A percentile compares a stretch with the other conserved stretches of the same genome.
Conservation (phyloP, 257 asterid genomes). For the Scutellaria barbata region DNA sequence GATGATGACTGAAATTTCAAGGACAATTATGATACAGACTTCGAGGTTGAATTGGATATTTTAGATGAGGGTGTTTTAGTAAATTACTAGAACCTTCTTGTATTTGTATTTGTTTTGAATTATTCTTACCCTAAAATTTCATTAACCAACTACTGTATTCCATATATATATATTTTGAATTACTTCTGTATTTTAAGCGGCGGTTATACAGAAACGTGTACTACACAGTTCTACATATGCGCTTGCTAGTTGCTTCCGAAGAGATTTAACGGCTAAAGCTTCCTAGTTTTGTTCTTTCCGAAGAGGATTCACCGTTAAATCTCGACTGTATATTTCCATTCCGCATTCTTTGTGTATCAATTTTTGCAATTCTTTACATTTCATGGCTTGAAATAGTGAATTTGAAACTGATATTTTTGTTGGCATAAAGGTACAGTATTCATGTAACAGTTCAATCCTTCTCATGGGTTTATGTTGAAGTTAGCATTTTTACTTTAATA, state of each 20-base stretch:
- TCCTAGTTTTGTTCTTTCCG: constrained; percentile 22
- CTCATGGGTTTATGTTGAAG: constrained; percentile 17
- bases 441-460: not conserved
- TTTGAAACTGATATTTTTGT: constrained; percentile 32
- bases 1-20: too few species aligned
- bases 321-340: constrained; percentile 29
- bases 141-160: constrained; percentile 26
- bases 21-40: too few species aligned
- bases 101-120: not conserved
- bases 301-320: constrained; percentile 26
- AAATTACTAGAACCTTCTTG: not conserved
- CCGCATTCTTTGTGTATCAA: not conserved
- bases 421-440: constrained; percentile 23
- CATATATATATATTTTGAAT: constrained; percentile 26
- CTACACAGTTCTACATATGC: constrained; percentile 35
- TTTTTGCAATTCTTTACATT: constrained; percentile 22
- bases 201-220: constrained; percentile 39
- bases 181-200: constrained; percentile 34
- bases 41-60: not conserved
- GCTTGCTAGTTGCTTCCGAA: too few species aligned
- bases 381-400: constrained; percentile 21
- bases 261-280: constrained; percentile 29
- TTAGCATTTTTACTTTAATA: constrained; percentile 24
- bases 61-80: not conserved
- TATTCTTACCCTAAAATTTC: constrained; percentile 31